Conservation (phyloP, 805 yeast species). For the Cyberlindnera euphorbiae region DNA sequence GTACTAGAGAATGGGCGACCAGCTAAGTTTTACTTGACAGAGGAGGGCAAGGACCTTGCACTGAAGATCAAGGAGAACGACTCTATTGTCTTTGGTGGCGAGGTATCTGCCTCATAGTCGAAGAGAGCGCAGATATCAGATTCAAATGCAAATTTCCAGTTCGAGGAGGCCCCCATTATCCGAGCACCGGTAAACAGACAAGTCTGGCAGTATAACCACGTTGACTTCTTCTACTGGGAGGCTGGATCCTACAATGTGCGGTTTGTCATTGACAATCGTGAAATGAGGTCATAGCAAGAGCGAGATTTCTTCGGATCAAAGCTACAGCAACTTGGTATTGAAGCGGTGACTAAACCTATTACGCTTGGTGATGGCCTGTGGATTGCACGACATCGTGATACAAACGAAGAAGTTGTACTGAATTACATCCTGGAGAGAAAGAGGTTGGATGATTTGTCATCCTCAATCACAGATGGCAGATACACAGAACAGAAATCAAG, state of each 20-base stretch:
- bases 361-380: slow-evolving; percentile 86
- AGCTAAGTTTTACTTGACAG: slow-evolving; percentile 56
- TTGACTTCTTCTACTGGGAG: slow-evolving; percentile 48
- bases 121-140: neutral
- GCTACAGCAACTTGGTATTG: slow-evolving; percentile 43
- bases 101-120: slow-evolving; percentile 1
- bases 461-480: slow-evolving; percentile 83
- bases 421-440: slow-evolving; percentile 89
- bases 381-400: slow-evolving; percentile 66
- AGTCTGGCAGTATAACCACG: slow-evolving; percentile 2
- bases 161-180: slow-evolving; percentile 3
- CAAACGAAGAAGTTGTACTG: slow-evolving; percentile 61
- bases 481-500: slow-evolving; percentile 84
- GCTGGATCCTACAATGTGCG: slow-evolving; percentile 53
- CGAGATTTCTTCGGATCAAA: slow-evolving; percentile 64
- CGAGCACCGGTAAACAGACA: slow-evolving; percentile 6
- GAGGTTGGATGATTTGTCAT: slow-evolving; percentile 77
- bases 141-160: slow-evolving; percentile 1
- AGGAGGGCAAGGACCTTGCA: slow-evolving; percentile 64
- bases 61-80: slow-evolving; percentile 46
- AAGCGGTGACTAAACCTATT: slow-evolving; percentile 50
- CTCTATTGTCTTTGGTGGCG: slow-evolving; percentile 27
- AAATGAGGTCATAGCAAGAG: slow-evolving; percentile 62
- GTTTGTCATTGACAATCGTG: slow-evolving; percentile 76
- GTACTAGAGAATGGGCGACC: slow-evolving; percentile 58